Conservation (phyloP, 495 filamentous ascomycete genomes). For the Daldinia grandis region DNA sequence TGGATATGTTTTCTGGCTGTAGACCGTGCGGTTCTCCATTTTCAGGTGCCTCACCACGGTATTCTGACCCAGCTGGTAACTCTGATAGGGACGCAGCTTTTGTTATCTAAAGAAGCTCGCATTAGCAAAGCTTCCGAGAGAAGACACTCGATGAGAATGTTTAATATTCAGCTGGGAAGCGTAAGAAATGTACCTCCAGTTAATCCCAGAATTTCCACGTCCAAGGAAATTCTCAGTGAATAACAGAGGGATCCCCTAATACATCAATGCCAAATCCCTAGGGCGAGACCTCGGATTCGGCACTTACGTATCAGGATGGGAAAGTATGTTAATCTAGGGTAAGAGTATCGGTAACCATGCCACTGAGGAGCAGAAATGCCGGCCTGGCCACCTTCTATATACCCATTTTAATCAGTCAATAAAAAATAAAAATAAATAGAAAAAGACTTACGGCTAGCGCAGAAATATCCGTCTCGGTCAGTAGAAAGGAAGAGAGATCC, state of each 20-base stretch:
- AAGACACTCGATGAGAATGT: neutral
- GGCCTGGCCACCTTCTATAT: slow-evolving; percentile 88
- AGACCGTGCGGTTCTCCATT: slow-evolving; percentile 1
- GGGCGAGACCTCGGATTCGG: slow-evolving; percentile 28
- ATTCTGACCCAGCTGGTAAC: neutral
- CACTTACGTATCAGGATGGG: slow-evolving; percentile 42
- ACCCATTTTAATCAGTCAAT: slow-evolving; percentile 57
- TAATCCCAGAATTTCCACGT: slow-evolving; percentile 61
- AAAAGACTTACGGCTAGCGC: slow-evolving; percentile 28
- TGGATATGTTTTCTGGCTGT: slow-evolving; percentile 46
- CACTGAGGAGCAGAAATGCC: slow-evolving; percentile 60
- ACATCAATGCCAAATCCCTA: slow-evolving; percentile 45
- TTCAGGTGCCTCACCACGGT: neutral
- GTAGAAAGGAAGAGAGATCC: slow-evolving; percentile 77
- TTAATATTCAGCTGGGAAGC: neutral
- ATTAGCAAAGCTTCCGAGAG: slow-evolving; percentile 51
- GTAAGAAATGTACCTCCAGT: slow-evolving; percentile 65
- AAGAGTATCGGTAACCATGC: slow-evolving; percentile 89
- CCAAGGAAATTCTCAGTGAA: slow-evolving; percentile 61
- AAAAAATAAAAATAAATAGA: too few relatives aligned
- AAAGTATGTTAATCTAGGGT: slow-evolving; percentile 72
- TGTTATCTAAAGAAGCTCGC: slow-evolving; percentile 56
- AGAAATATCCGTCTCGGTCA: slow-evolving; percentile 64
- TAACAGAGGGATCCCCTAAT: slow-evolving; percentile 52
- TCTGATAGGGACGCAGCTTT: neutral